These are phyloP conservation scores for Ilyonectria mors-panacis DNA, from an alignment of 2,329 filamentous ascomycete genomes.

Conservation along the genomic window DNA sequence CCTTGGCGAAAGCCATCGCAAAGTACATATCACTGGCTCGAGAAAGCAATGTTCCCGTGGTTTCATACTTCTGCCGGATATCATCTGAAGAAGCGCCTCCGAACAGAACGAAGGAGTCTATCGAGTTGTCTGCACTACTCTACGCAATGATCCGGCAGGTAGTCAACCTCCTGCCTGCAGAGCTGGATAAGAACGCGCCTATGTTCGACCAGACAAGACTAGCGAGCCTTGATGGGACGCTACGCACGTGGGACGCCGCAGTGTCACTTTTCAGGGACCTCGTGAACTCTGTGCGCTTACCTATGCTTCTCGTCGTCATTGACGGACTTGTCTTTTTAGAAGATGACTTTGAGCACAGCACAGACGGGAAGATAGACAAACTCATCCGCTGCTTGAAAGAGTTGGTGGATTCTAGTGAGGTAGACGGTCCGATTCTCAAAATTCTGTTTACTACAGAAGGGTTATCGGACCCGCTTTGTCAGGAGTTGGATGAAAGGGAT, in stretches of 20 bases:
- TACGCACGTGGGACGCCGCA: background rate
- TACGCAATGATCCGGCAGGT: slow-evolving; percentile 35
- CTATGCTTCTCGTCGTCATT: background rate
- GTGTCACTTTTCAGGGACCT: background rate
- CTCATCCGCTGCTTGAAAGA: background rate
- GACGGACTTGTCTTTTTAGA: background rate
- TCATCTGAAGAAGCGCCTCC: slow-evolving; percentile 15
- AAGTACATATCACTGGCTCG: background rate
- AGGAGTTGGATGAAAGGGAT: slow-evolving; percentile 2
- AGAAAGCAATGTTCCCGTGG: background rate
- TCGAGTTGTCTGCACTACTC: slow-evolving; percentile 27
- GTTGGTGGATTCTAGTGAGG: background rate
- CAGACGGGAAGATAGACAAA: background rate
- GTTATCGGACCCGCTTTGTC: slow-evolving; percentile 3
- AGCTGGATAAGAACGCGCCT: background rate
- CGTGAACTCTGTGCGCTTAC: background rate
- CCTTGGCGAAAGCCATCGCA: background rate
- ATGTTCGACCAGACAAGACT: background rate
- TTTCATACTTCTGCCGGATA: background rate
- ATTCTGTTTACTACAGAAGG: slow-evolving; percentile 5
- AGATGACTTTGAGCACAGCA: background rate
- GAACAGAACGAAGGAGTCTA: slow-evolving; percentile 28
- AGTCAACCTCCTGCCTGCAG: slow-evolving; percentile 26
- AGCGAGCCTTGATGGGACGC: background rate
- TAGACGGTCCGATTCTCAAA: background rate